Conservation (phyloP, 2,329 filamentous ascomycete genomes). For the Aureobasidium pullulans region DNA sequence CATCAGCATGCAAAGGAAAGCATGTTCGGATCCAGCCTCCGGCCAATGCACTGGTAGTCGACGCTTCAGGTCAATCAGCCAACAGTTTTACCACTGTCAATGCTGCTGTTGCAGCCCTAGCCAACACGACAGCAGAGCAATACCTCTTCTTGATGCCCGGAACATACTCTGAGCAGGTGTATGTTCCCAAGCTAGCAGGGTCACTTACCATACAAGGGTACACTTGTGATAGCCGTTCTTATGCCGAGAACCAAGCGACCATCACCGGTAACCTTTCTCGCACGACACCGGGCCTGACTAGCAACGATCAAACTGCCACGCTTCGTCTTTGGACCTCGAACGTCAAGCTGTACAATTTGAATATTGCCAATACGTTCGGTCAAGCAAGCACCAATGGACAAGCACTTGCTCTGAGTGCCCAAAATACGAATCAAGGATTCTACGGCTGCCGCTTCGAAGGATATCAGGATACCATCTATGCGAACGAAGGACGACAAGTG, state of each 20-base stretch:
- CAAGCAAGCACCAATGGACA: constrained; percentile 19
- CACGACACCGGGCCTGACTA: constrained; percentile 27
- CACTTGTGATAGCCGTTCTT: constrained; percentile 27
- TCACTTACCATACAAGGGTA: constrained; percentile 27
- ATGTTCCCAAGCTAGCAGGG: constrained; percentile 31
- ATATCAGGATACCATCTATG: constrained; percentile 22
- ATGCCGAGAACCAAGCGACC: constrained; percentile 28
- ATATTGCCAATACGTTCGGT: constrained; percentile 25
- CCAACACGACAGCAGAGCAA: constrained; percentile 1
- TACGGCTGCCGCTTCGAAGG: constrained; percentile 22
- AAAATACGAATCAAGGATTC: constrained; percentile 24
- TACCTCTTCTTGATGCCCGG: constrained; percentile 33
- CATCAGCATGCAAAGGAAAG: neutral
- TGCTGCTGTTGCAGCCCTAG: constrained; percentile 32
- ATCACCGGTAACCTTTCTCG: constrained; percentile 29
- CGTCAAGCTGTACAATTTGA: constrained; percentile 23
- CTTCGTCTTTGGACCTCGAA: constrained; percentile 36
- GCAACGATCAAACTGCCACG: constrained; percentile 37
- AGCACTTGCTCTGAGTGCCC: constrained; percentile 25
- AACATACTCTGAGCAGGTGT: constrained; percentile 34
- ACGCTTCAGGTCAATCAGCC: constrained; percentile 33
- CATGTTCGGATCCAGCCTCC: constrained; percentile 37
- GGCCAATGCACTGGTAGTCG: constrained; percentile 44
- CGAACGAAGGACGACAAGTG: constrained; percentile 21
- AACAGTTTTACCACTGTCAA: constrained; percentile 36